phyloP scores from a whole-genome alignment of 257 asterid species.

The Salvia hispanica region DNA sequence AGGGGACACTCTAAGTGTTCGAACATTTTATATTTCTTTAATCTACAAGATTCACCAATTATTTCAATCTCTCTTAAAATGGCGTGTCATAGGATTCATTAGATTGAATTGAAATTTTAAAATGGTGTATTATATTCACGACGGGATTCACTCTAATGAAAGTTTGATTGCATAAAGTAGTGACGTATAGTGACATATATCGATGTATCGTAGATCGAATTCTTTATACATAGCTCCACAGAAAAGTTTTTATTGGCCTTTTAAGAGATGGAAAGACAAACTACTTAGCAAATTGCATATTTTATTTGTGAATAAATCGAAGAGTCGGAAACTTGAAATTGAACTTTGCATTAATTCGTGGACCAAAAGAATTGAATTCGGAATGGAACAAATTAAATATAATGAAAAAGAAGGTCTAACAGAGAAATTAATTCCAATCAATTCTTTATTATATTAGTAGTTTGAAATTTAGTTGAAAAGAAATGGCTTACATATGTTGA shows the following conservation, averaged over 20 bases:
- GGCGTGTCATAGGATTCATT: too few relatives aligned
- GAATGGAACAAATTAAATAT: neutral
- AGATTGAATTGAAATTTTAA: too few relatives aligned
- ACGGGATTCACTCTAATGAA: too few relatives aligned
- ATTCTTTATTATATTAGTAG: neutral
- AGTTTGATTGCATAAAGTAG: neutral
- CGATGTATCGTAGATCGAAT: neutral
- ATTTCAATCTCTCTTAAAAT: too few relatives aligned
- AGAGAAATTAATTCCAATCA: neutral
- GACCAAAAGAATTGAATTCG: neutral
- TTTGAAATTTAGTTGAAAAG: neutral
- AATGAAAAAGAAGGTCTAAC: neutral
- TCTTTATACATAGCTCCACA: neutral
- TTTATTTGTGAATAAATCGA: neutral
- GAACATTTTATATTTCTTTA: too few relatives aligned
- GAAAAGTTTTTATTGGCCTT: neutral
- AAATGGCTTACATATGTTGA: neutral
- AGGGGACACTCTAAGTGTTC: too few relatives aligned
- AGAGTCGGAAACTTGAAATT: slow-evolving; percentile 1
- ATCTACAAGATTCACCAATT: too few relatives aligned
- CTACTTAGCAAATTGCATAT: neutral
- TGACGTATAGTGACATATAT: neutral
- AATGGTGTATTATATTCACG: too few relatives aligned
- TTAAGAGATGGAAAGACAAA: slow-evolving; percentile 5
- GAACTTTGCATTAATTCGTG: slow-evolving; percentile 6